phyloP scores from a whole-genome alignment of 805 yeast species.

The Candida pseudofarinosa region DNA sequence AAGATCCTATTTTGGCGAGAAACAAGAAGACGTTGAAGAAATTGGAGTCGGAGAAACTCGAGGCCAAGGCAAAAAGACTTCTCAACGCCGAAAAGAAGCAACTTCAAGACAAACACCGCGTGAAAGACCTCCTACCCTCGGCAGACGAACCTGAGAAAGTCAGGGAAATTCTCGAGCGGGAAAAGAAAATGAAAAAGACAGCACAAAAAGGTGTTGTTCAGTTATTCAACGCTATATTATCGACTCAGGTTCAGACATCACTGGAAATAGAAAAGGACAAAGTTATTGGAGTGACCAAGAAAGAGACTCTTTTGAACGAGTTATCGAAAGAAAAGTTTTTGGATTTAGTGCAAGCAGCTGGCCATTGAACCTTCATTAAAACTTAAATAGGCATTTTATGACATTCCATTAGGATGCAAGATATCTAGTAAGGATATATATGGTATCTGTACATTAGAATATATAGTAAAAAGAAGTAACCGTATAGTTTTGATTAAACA shows the following conservation, averaged over 20 bases:
- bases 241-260: constrained; percentile 65
- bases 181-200: constrained; percentile 64
- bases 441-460: background rate
- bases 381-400: background rate
- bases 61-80: constrained; percentile 73
- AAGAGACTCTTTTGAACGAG: constrained; percentile 65
- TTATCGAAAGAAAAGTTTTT: constrained; percentile 85
- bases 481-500: too few relatives aligned
- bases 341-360: constrained; percentile 82
- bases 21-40: constrained; percentile 66
- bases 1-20: constrained; percentile 88
- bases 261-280: constrained; percentile 45
- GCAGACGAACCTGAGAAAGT: constrained; percentile 53
- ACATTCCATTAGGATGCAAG: too few relatives aligned
- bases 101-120: constrained; percentile 61
- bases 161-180: constrained; percentile 59
- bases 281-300: constrained; percentile 43
- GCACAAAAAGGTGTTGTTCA: constrained; percentile 89
- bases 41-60: constrained; percentile 76
- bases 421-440: too few relatives aligned
- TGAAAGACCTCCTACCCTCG: constrained; percentile 61
- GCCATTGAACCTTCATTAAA: constrained; percentile 35
- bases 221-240: constrained; percentile 76
- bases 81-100: constrained; percentile 68
- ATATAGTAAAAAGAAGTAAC: too few relatives aligned